Evolutionary conservation across 495 filamentous ascomycete species (phyloP).

Genomic region (Annulohypoxylon maeteangense): DNA sequence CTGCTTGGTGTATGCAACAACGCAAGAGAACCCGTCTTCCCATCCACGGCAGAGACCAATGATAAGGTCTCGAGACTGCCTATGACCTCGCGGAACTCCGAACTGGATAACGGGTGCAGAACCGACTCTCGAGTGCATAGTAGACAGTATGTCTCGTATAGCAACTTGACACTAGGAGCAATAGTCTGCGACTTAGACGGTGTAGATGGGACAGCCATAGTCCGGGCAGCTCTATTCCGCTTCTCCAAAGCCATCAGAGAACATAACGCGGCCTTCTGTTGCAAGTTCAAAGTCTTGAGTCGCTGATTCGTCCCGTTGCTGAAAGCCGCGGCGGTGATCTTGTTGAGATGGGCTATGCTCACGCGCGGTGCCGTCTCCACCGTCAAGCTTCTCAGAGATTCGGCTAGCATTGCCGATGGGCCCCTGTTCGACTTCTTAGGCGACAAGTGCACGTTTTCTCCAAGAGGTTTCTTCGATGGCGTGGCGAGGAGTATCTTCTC

Average conservation of each 20-base stretch:
- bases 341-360: slow-evolving; percentile 88
- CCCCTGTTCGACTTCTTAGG: slow-evolving; percentile 57
- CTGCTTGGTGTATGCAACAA: slow-evolving; percentile 69
- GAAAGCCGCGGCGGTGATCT: slow-evolving; percentile 85
- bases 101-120: slow-evolving; percentile 84
- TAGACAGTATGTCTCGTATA: slow-evolving; percentile 81
- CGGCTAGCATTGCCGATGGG: slow-evolving; percentile 48
- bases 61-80: slow-evolving; percentile 86
- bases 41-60: slow-evolving; percentile 80
- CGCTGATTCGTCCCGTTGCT: slow-evolving; percentile 84
- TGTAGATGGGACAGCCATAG: slow-evolving; percentile 59
- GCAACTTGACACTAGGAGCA: slow-evolving; percentile 78
- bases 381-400: slow-evolving; percentile 69
- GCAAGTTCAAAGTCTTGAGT: slow-evolving; percentile 86
- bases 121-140: slow-evolving; percentile 86
- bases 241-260: slow-evolving; percentile 84
- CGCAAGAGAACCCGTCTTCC: slow-evolving; percentile 71
- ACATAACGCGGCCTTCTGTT: slow-evolving; percentile 96
- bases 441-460: slow-evolving; percentile 60
- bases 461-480: slow-evolving; percentile 56
- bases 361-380: slow-evolving; percentile 85
- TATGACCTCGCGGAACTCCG: slow-evolving; percentile 95
- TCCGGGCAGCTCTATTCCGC: slow-evolving; percentile 57
- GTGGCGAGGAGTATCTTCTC: slow-evolving; percentile 61
- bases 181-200: slow-evolving; percentile 47